Evolutionary conservation across 176 grass and related monocot genomes (phyloP).

Genomic region (Oryza officinalis): DNA sequence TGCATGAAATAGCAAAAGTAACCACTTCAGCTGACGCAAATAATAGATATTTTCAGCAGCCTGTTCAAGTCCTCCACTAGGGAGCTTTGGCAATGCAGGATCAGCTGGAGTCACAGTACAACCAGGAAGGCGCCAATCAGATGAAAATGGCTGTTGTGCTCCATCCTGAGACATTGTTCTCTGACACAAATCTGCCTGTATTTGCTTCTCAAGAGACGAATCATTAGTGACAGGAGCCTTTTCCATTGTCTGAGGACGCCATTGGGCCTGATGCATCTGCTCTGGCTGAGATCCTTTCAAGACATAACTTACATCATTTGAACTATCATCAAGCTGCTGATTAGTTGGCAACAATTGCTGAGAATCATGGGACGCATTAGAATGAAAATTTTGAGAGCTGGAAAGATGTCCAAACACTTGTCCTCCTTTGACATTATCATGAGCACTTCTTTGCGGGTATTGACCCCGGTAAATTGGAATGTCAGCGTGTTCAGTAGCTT

Average conservation of each 20-base stretch:
- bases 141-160: slow-evolving; percentile 45
- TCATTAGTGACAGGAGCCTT: slow-evolving; percentile 56
- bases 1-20: slow-evolving; percentile 84
- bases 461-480: slow-evolving; percentile 66
- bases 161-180: slow-evolving; percentile 53
- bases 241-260: slow-evolving; percentile 56
- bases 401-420: slow-evolving; percentile 61
- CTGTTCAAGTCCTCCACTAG: slow-evolving; percentile 47
- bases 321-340: slow-evolving; percentile 44
- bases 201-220: slow-evolving; percentile 65
- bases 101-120: slow-evolving; percentile 34
- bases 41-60: slow-evolving; percentile 59
- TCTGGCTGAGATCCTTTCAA: slow-evolving; percentile 57
- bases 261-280: slow-evolving; percentile 51
- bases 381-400: slow-evolving; percentile 60
- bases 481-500: slow-evolving; percentile 47
- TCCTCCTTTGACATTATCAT: slow-evolving; percentile 62
- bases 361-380: slow-evolving; percentile 58
- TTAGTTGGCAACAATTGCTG: slow-evolving; percentile 57
- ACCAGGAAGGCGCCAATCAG: slow-evolving; percentile 49
- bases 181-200: slow-evolving; percentile 68
- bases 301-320: slow-evolving; percentile 52
- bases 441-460: slow-evolving; percentile 61
- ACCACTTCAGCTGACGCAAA: slow-evolving; percentile 71
- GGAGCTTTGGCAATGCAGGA: slow-evolving; percentile 30